A percentile compares a stretch with the other conserved stretches of the same genome.
These are phyloP conservation scores for Hirschioporus abietinus DNA, from an alignment of 768 basidiomycete genomes.

Conservation along the genomic window DNA sequence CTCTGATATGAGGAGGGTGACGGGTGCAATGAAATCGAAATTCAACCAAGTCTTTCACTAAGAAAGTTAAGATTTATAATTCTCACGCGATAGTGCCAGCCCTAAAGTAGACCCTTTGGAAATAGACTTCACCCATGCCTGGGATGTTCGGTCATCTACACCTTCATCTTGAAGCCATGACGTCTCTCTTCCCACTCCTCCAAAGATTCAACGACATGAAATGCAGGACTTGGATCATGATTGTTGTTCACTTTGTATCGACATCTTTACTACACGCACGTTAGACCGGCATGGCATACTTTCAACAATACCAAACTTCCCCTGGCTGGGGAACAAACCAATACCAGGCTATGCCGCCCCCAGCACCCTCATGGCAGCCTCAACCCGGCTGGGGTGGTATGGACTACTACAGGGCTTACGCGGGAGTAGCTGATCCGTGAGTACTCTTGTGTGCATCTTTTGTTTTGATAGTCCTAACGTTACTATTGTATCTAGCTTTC, in stretches of 20 bases:
- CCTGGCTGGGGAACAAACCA: constrained; percentile 47
- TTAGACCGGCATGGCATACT: constrained; percentile 32
- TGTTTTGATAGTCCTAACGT: neutral
- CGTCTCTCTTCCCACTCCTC: neutral
- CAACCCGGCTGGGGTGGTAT: constrained; percentile 54
- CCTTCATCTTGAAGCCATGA: neutral
- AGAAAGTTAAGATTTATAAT: too few species aligned
- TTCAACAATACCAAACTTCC: constrained; percentile 35
- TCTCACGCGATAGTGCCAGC: too few species aligned
- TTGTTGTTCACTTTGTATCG: neutral
- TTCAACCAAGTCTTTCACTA: too few species aligned
- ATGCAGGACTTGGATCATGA: too few species aligned
- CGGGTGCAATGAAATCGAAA: too few species aligned
- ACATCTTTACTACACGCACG: neutral
- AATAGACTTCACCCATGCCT: too few species aligned
- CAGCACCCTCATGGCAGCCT: constrained; percentile 32
- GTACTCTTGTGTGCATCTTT: constrained; percentile 6
- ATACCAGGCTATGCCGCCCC: constrained; percentile 31
- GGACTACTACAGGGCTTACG: constrained; percentile 63
- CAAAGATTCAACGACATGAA: too few species aligned
- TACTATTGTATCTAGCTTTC: neutral
- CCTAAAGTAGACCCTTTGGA: too few species aligned
- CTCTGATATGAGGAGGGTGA: too few species aligned
- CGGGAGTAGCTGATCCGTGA: constrained; percentile 49
- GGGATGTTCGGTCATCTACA: too few species aligned